Evolutionary conservation across 2,329 filamentous ascomycete species (phyloP).

Genomic region (Penicillium sp.): DNA sequence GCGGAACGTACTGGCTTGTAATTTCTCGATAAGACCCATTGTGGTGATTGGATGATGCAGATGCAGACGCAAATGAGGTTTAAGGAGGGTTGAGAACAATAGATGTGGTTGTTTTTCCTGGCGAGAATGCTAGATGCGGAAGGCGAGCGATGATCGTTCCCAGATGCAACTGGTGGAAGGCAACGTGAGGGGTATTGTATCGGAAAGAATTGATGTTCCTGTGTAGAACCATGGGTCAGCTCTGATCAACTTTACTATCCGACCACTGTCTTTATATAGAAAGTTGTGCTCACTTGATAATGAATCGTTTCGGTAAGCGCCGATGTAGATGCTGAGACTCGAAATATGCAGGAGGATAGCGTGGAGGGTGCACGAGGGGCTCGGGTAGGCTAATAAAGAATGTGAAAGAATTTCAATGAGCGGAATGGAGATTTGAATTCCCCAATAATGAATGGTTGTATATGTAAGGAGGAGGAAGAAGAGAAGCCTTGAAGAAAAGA

Average conservation of each 20-base stretch:
- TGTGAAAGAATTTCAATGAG: conserved; percentile 3
- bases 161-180: conserved; percentile 4
- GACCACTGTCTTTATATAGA: too few relatives aligned
- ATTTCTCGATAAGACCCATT: conserved; percentile 53
- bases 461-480: not conserved
- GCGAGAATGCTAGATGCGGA: not conserved
- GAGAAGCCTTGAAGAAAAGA: conserved; percentile 11
- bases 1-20: conserved; percentile 49
- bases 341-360: not conserved
- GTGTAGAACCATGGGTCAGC: conserved; percentile 9
- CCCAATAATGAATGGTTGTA: not conserved
- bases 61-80: not conserved
- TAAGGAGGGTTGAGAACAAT: not conserved
- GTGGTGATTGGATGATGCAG: conserved; percentile 19
- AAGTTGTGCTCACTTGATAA: not conserved
- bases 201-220: conserved; percentile 7
- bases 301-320: conserved; percentile 2
- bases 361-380: not conserved
- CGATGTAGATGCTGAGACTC: not conserved
- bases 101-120: not conserved
- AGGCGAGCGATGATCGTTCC: conserved; percentile 10
- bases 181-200: conserved; percentile 1
- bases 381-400: not conserved
- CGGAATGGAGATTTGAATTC: not conserved
- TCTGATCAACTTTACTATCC: not conserved